A percentile compares a stretch with the other conserved stretches of the same genome.
phyloP scores from a whole-genome alignment of 2,329 filamentous ascomycete species.

The Fusarium secorum region DNA sequence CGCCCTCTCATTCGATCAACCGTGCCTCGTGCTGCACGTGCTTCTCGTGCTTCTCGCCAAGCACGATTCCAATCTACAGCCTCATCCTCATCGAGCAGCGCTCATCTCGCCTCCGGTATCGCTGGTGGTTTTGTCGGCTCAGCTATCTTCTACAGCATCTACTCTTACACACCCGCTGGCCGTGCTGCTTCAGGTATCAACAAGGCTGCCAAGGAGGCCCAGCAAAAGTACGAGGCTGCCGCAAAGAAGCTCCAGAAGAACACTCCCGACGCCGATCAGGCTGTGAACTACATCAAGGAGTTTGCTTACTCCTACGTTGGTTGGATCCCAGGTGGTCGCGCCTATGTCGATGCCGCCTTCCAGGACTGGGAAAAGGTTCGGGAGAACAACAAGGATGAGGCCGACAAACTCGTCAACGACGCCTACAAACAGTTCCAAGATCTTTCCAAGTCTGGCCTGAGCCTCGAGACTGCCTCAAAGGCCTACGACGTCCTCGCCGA shows the following conservation, averaged over 20 bases:
- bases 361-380: conserved; percentile 74
- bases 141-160: conserved; percentile 53
- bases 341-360: conserved; percentile 74
- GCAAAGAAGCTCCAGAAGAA: conserved; percentile 67
- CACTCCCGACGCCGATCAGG: conserved; percentile 72
- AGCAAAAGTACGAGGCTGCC: conserved; percentile 66
- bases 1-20: conserved; percentile 42
- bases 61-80: conserved; percentile 54
- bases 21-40: conserved; percentile 42
- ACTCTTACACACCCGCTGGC: conserved; percentile 56
- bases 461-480: conserved; percentile 67
- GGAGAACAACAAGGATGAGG: conserved; percentile 72
- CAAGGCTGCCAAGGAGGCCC: conserved; percentile 61
- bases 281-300: conserved; percentile 69
- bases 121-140: conserved; percentile 56
- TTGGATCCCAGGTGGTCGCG: conserved; percentile 74
- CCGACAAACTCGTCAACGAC: conserved; percentile 72
- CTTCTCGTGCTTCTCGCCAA: conserved; percentile 39
- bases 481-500: conserved; percentile 70
- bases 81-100: conserved; percentile 33
- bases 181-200: conserved; percentile 53
- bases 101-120: conserved; percentile 52
- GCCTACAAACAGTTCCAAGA: conserved; percentile 73
- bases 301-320: conserved; percentile 73
- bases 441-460: conserved; percentile 66